Conservation (phyloP, 305 asterid genomes). For the Lippia alba region DNA sequence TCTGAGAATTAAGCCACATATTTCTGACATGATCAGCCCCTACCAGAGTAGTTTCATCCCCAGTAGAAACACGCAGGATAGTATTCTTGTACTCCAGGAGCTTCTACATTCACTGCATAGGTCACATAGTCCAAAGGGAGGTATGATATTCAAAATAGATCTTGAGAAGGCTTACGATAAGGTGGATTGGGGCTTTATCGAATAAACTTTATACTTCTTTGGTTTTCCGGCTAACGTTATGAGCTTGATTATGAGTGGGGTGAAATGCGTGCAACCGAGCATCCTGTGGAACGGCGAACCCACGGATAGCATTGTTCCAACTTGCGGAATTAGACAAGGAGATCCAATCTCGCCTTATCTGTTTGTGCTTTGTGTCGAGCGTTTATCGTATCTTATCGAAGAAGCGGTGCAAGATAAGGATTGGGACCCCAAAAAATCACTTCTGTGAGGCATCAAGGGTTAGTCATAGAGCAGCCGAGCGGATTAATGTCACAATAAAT, state of each 20-base stretch:
- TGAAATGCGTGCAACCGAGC: neutral
- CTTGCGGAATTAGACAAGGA: too few relatives aligned
- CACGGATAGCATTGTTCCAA: too few relatives aligned
- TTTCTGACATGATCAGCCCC: neutral
- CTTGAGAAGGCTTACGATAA: neutral
- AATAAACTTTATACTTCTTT: neutral
- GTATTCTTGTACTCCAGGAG: slow-evolving; percentile 1
- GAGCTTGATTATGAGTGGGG: neutral
- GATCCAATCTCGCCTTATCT: too few relatives aligned
- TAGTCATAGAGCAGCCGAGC: too few relatives aligned
- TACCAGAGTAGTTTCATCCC: slow-evolving; percentile 1
- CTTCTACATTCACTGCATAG: neutral
- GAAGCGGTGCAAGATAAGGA: too few relatives aligned
- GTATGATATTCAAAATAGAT: neutral
- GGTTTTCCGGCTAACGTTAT: neutral
- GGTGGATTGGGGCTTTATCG: neutral
- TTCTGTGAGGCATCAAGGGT: too few relatives aligned
- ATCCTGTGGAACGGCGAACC: neutral
- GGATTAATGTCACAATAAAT: too few relatives aligned
- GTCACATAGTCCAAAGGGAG: neutral
- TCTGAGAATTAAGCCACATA: neutral
- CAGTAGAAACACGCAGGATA: neutral
- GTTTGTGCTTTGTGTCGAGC: too few relatives aligned
- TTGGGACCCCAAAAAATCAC: too few relatives aligned
- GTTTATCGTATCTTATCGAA: too few relatives aligned